Evolutionary conservation across 2,329 filamentous ascomycete species (phyloP).

Genomic region (Ophiostoma angusticollis): DNA sequence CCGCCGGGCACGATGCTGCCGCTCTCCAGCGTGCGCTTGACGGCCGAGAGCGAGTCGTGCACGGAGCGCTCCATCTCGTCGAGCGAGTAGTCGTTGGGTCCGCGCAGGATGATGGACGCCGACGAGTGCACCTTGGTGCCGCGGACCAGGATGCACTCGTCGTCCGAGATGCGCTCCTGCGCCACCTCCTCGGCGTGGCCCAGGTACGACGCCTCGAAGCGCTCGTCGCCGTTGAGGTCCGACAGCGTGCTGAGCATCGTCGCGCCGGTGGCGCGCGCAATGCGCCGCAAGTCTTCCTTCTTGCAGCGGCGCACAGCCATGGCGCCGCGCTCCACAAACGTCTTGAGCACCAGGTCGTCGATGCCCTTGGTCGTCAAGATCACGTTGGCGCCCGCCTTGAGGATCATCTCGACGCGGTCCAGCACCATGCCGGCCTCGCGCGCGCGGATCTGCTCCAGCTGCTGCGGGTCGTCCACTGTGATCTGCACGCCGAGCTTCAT

Average conservation of each 20-base stretch:
- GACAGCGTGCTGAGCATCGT: constrained; percentile 88
- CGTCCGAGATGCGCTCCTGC: constrained; percentile 97
- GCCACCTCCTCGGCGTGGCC: constrained; percentile 89
- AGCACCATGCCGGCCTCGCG: constrained; percentile 87
- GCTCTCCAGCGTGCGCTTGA: constrained; percentile 94
- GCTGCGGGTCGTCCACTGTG: constrained; percentile 91
- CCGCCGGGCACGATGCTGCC: constrained; percentile 94
- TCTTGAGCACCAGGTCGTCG: constrained; percentile 87
- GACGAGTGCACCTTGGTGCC: constrained; percentile 90
- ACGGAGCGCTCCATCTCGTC: constrained; percentile 99
- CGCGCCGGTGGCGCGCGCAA: constrained; percentile 90
- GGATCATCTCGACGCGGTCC: constrained; percentile 90
- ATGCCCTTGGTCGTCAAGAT: constrained; percentile 97
- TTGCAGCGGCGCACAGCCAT: constrained; percentile 96
- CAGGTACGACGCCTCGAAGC: constrained; percentile 80
- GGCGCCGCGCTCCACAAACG: constrained; percentile 85
- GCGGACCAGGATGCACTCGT: constrained; percentile 95
- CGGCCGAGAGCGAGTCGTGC: constrained; percentile 90
- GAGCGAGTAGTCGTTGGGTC: constrained; percentile 88
- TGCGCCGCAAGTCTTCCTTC: constrained; percentile 93
- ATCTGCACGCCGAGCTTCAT: constrained; percentile 99
- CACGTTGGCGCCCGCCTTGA: constrained; percentile 94
- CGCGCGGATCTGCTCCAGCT: constrained; percentile 92
- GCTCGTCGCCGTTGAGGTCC: constrained; percentile 94
- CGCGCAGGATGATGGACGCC: constrained; percentile 89